phyloP scores from a whole-genome alignment of 2,329 filamentous ascomycete genomes.

The Harringtonia lauricola region DNA sequence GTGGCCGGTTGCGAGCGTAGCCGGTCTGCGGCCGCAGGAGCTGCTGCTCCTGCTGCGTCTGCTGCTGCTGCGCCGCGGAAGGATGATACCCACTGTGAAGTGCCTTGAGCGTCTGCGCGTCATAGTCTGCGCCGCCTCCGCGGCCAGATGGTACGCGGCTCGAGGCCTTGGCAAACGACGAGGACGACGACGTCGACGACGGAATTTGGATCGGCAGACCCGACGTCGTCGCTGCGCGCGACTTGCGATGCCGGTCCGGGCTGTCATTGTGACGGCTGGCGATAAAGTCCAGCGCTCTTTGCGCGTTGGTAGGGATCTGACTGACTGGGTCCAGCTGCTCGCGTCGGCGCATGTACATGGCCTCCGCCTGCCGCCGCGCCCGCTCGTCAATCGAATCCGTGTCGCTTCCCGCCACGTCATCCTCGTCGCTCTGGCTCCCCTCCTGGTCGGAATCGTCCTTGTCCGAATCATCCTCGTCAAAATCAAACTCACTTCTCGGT shows the following conservation, averaged over 20 bases:
- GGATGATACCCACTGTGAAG: constrained; percentile 18
- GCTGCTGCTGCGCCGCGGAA: constrained; percentile 3
- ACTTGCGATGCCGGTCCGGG: background rate
- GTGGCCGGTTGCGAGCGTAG: constrained; percentile 36
- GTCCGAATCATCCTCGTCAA: constrained; percentile 33
- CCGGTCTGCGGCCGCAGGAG: constrained; percentile 41
- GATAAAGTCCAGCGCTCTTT: constrained; percentile 40
- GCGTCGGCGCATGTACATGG: background rate
- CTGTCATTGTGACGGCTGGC: constrained; percentile 26
- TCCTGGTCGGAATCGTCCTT: constrained; percentile 29
- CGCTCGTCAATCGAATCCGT: constrained; percentile 9
- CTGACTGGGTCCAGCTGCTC: constrained; percentile 5
- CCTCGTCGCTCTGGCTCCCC: constrained; percentile 16
- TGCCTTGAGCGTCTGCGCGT: constrained; percentile 20
- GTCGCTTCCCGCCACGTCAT: constrained; percentile 5
- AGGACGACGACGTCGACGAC: background rate
- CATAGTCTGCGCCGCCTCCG: constrained; percentile 21
- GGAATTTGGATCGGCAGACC: constrained; percentile 7
- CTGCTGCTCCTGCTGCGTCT: constrained; percentile 2
- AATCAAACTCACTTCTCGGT: constrained; percentile 39
- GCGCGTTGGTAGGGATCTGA: constrained; percentile 32
- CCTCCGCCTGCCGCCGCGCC: background rate
- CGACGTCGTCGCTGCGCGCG: background rate
- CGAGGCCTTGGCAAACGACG: no score
- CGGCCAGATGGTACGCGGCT: constrained; percentile 19